Evolutionary conservation across 2,329 filamentous ascomycete species (phyloP), one percentile per base, ranked within the genome.

Genomic region (Fusarium miscanthi): DNA sequence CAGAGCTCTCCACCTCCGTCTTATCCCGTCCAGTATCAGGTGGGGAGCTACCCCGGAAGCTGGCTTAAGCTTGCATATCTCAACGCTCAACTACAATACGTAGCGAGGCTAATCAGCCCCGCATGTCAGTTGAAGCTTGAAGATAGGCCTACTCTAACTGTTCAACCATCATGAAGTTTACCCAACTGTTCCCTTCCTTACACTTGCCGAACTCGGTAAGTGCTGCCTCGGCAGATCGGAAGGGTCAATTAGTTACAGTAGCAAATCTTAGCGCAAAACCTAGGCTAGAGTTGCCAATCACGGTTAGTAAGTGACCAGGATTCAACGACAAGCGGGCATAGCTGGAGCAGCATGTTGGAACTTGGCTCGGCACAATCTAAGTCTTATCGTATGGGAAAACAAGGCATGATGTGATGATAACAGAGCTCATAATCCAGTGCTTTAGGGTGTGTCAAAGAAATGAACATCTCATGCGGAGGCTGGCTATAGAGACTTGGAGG

Each of bases 251-350:
- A 11, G 37, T 54, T 23, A 21, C 6, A 43, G 17, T 31, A 4
- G 6, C 16, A 31, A n/a, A 31, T 11, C 11, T 31, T 54, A 43
- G 37, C 21, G 37, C 21, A 31, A 42, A 42, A 30, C 35, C 6
- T 42, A 54, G 52, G 52, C 21, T 54, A 43, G 37, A 54, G 21
- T 54, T 54, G 52, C 52, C 52, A 31, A 43, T 25, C 37, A 31
- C 27, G n/a, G 52, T 54, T 54, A 54, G 52, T 43, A 30, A 5
- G 16, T 19, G 21, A 5, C 27, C 11, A n/a, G 52, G 35, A 13
- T 54, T 2, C 11, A 31, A 54, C 6, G 27, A 21, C 52, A 30
- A 42, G 8, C 19, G 23, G 5, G 3, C 33, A 9, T 9, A n/a
- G 13, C 12, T 23, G 48, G 23, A n/a, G 33, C 33, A n/a, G 19